Evolutionary conservation across 2,329 filamentous ascomycete species (phyloP), one percentile per base, ranked within the genome.

Genomic region (Aspergillus neoniger): DNA sequence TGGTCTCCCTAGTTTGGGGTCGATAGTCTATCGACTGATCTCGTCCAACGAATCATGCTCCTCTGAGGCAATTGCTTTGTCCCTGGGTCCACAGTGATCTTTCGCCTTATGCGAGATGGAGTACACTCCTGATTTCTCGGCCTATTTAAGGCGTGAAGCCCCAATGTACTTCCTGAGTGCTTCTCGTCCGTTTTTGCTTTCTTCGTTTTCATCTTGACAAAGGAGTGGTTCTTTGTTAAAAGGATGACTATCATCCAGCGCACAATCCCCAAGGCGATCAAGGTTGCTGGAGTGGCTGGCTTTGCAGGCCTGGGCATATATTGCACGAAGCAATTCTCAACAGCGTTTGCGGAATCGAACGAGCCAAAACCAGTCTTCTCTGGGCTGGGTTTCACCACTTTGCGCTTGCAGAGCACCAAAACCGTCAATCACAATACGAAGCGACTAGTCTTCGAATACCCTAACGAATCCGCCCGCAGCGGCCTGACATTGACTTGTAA

Each of bases 381-480:
- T 15, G 47, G 47, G 6, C 25, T 30, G 15, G 47, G 47, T 17
- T 21, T 50, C n/a, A 50, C 47, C 14, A 50, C 47, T 19, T 17
- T 50, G 25, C 60, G 47, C 47, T 17, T 50, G 25, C 47, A 50
- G 47, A 50, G 47, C 15, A 30, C 19, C 15, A 32, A 58, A 30
- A 55, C 15, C 5, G 58, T 63, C 21, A 60, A 60, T 41, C 58
- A 63, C 17, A 60, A 63, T 28, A 63, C 61, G 19, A 63, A 63
- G 50, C 54, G 58, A 8, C 54, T 63, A n/a, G 47, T 50, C 5
- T 63, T 63, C 25, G 61, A 57, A 36, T 49, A 58, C 6, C 58
- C 61, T 2, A 58, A 48, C 15, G n/a, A 15, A 12, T 14, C 15
- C 2, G 21, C 61, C 7, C 9, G 51, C 19, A 63, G 61, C 15